Evolutionary conservation across 2,329 filamentous ascomycete species (phyloP).

Genomic region (Incumbomyces lentus): DNA sequence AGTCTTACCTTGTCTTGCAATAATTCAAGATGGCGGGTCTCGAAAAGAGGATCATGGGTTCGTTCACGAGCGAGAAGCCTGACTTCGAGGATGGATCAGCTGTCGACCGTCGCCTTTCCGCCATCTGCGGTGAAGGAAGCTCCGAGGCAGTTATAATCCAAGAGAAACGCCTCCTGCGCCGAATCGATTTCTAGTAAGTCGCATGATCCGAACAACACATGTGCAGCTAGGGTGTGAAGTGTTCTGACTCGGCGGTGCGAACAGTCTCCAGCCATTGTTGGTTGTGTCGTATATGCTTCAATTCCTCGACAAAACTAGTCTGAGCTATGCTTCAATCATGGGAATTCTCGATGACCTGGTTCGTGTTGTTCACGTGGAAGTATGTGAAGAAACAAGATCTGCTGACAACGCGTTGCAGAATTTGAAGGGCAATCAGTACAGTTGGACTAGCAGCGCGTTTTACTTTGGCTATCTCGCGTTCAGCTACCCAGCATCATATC

Average conservation of each 20-base stretch:
- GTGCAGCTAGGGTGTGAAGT: no score
- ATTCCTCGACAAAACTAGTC: conserved; percentile 28
- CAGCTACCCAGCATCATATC: conserved; percentile 30
- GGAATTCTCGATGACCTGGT: conserved; percentile 24
- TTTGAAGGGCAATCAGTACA: conserved; percentile 16
- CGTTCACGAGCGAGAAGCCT: background rate
- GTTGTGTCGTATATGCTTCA: conserved; percentile 24
- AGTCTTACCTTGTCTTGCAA: no score
- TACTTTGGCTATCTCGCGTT: conserved; percentile 29
- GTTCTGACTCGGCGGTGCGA: background rate
- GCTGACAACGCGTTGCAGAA: no score
- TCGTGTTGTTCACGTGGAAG: conserved; percentile 13
- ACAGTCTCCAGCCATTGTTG: conserved; percentile 20
- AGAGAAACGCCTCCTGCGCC: no score
- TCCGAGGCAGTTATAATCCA: no score
- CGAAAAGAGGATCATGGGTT: background rate
- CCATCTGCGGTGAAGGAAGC: conserved; percentile 2
- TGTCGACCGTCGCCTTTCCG: background rate
- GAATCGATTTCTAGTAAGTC: no score
- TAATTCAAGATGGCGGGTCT: no score
- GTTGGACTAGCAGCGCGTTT: conserved; percentile 26
- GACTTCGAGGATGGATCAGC: background rate
- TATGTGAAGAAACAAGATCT: no score
- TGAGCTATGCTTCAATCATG: conserved; percentile 27
- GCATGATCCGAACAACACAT: no score